Evolutionary conservation across 768 basidiomycete genomes (phyloP).

Genomic region (Mycena capillaripes): DNA sequence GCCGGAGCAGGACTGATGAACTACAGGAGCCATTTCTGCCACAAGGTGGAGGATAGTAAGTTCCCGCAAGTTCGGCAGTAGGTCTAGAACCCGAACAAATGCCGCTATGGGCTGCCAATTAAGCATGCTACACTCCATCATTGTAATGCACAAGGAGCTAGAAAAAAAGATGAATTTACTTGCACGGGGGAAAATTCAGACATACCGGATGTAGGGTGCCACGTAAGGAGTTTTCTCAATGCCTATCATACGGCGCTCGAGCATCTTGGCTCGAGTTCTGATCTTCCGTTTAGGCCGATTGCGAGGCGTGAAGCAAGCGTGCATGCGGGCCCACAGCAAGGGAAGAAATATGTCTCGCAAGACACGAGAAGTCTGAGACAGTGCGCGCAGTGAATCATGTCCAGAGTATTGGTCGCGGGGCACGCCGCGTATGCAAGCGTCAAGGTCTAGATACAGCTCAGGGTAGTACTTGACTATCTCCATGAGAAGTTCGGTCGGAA

Average conservation of each 20-base stretch:
- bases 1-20: background rate
- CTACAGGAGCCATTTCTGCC: background rate
- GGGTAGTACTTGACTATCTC: slow-evolving; percentile 22
- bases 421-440: background rate
- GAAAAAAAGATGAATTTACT: background rate
- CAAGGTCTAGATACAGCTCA: background rate
- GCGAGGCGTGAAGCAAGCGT: background rate
- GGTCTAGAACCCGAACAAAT: slow-evolving; percentile 14
- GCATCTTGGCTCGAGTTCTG: slow-evolving; percentile 18
- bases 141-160: slow-evolving; percentile 5
- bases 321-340: slow-evolving; percentile 12
- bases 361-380: slow-evolving; percentile 15
- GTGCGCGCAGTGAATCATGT: slow-evolving; percentile 12
- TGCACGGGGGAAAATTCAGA: background rate
- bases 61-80: slow-evolving; percentile 1
- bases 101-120: slow-evolving; percentile 22
- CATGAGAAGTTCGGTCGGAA: slow-evolving; percentile 28
- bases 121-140: slow-evolving; percentile 7
- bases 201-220: slow-evolving; percentile 10
- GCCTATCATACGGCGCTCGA: slow-evolving; percentile 24
- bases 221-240: slow-evolving; percentile 19
- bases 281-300: slow-evolving; percentile 5
- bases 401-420: slow-evolving; percentile 4
- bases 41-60: background rate
- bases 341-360: slow-evolving; percentile 18